Evolutionary conservation across 164 flowering plant genomes (phyloP), one percentile per base, ranked within the genome.

Genomic region (Vitis cinerea): DNA sequence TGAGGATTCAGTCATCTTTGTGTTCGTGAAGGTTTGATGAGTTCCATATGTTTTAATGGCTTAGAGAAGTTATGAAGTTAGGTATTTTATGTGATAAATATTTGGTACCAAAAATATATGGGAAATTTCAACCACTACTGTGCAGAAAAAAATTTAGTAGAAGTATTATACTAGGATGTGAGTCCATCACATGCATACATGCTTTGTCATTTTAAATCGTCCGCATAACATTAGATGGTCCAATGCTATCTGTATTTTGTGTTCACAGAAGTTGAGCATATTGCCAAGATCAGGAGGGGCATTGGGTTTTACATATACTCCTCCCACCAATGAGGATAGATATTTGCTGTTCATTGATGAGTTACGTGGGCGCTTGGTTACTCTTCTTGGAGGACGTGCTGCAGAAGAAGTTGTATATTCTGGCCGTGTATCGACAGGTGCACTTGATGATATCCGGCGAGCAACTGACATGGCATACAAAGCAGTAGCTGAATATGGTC

Each of bases 401-500:
- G 99, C 99, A 3, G 99, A 95, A 83, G 98, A 93, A 84, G 82
- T 95, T 77, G 79, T 86, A 57, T 95, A 88, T 78, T 90, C 93
- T 61, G 99, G 99, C 50, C 97, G 98, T 67, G 90, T 93, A 48
- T 93, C 99, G 58, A 95, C 99, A 13, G 99, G 99, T 81, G 98
- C 99, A 63, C 87, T 95, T 67, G 99, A 95, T 84, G 99, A 95
- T 71, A 95, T 95, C 55, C 82, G 93, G 59, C 85, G 98, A 71
- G 99, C 99, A 52, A 95, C 99, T 23, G 98, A 95, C 82, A 84
- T 95, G 88, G 99, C 99, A 61, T 93, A 93, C 80, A 95, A 95
- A 82, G 97, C 99, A 59, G 85, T 95, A 49, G 97, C 99, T 68
- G 99, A 95, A 75, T 95, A 95, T 87, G 99, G 99, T 69, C 98